phyloP scores from a whole-genome alignment of 1,284 basidiomycete genomes.

The Hemileia vastatrix region DNA sequence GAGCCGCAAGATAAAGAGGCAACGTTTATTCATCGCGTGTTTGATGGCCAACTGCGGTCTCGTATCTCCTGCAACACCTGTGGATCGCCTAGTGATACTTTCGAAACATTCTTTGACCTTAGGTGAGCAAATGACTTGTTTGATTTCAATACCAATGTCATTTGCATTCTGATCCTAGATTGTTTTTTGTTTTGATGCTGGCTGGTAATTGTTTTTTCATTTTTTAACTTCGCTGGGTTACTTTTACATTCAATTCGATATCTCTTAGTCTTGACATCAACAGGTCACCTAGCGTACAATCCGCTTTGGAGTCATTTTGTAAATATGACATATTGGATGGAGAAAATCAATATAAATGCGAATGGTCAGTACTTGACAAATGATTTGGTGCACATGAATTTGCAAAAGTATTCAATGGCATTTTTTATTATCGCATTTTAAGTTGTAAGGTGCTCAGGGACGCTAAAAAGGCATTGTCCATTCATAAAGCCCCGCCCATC shows the following conservation, averaged over 20 bases:
- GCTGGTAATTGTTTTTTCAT: too few relatives aligned
- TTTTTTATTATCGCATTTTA: conserved; percentile 25
- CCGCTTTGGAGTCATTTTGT: conserved; percentile 73
- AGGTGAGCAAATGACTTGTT: conserved; percentile 38
- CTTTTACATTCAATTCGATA: background rate
- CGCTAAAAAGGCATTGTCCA: conserved; percentile 76
- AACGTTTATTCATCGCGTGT: conserved; percentile 87
- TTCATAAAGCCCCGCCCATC: conserved; percentile 78
- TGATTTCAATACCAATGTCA: too few relatives aligned
- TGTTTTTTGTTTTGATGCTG: too few relatives aligned
- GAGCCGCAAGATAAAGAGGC: conserved; percentile 61
- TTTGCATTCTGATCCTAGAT: too few relatives aligned
- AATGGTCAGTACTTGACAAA: conserved; percentile 72
- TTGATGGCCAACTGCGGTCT: conserved; percentile 84
- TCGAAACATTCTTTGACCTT: conserved; percentile 86
- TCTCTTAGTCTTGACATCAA: conserved; percentile 61
- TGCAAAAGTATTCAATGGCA: background rate
- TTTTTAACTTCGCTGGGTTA: too few relatives aligned
- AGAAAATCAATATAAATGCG: conserved; percentile 94
- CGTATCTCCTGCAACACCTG: conserved; percentile 82
- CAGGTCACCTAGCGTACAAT: conserved; percentile 56
- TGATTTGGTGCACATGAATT: too few relatives aligned
- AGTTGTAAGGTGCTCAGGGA: conserved; percentile 80
- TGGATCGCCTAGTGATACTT: conserved; percentile 83
- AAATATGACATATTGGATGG: conserved; percentile 74